Base-by-base conservation (phyloP, 2,329 filamentous ascomycete genomes). In the Nothophaeocryptopus gaeumannii region DNA sequence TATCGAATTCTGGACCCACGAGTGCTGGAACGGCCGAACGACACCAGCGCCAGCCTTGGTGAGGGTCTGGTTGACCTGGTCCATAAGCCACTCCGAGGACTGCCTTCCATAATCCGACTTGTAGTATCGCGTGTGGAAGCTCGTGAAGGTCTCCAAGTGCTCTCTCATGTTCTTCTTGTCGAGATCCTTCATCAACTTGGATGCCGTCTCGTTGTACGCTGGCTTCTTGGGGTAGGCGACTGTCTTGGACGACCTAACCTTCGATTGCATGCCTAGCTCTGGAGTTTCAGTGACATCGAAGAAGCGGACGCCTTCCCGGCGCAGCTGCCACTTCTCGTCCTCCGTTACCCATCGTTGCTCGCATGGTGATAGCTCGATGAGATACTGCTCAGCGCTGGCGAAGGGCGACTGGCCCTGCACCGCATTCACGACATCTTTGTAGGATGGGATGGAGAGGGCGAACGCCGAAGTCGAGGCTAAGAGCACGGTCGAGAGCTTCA, bases 291-390 rank as follows among this genome's bases (percentile, higher is more conserved):
- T 96, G 64, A 97, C 91, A 72, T 97, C 92, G 79, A 97, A 95
- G 78, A 97, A 97, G 64, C 85, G 87, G 59, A 85, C 78, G 63
- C 90, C 90, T 67, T 88, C 79, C 60, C 89, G 79, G 65, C 87
- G 85, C 57, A 97, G 74, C 70, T 85, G 84, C 90, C 92, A 96
- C 73, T 97, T 99, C 74, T 96, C 84, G 32, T 96, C 88, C 64
- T 97, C 92, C 0, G 89, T 95, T 30, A 96, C 85, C 87, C 88
- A 93, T 77, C 80, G 76, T 16, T 85, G 91, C 67, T 92, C 79
- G 48, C 88, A 89, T 3, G 89, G 89, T n/a, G 82, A 80, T 20
- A 93, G 78, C 74, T 97, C 91, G 56, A 99, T 84, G 39, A 95
- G 78, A 69, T 80, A 93, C 60, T 77, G 77, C 62, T 85, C 80